phyloP scores from a whole-genome alignment of 163 green algal species.

The Scenedesmus sp. region DNA sequence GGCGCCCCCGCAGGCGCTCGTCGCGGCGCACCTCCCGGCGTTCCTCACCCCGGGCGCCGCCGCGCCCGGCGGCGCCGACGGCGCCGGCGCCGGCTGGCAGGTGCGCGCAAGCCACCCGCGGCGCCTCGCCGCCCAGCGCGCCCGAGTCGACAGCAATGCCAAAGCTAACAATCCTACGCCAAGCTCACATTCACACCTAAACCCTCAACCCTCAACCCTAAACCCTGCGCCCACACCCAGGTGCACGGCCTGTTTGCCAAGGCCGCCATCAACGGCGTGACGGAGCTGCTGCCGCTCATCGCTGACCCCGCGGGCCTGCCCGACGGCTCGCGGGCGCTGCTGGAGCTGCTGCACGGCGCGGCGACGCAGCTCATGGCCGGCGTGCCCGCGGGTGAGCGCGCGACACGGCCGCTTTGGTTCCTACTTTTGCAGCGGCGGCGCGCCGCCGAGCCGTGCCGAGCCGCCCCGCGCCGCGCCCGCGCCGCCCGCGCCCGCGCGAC shows the following conservation, averaged over 20 bases:
- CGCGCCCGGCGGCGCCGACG: neutral
- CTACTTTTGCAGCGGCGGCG: neutral
- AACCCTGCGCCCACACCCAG: constrained; percentile 36
- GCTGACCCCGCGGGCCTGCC: constrained; percentile 52
- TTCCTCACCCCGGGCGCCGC: constrained; percentile 39
- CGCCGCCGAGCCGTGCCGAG: neutral
- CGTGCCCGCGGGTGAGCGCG: constrained; percentile 17
- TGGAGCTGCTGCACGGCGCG: constrained; percentile 54
- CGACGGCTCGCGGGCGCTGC: constrained; percentile 42
- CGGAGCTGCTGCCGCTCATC: constrained; percentile 67
- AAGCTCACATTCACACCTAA: too few relatives aligned
- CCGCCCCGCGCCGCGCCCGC: neutral
- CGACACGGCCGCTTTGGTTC: neutral
- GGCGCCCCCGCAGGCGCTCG: too few relatives aligned
- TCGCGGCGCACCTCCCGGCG: constrained; percentile 36
- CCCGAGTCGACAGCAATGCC: too few relatives aligned
- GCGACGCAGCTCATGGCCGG: constrained; percentile 47
- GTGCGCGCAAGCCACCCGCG: neutral
- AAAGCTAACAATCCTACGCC: too few relatives aligned
- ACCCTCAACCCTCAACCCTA: too few relatives aligned
- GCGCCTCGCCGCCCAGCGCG: neutral
- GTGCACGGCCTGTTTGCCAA: constrained; percentile 55
- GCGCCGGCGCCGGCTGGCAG: neutral
- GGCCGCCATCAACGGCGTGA: constrained; percentile 48
- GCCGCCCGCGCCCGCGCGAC: neutral